Evolutionary conservation across 495 filamentous ascomycete species (phyloP).

Genomic region (Aspergillus baeticus): DNA sequence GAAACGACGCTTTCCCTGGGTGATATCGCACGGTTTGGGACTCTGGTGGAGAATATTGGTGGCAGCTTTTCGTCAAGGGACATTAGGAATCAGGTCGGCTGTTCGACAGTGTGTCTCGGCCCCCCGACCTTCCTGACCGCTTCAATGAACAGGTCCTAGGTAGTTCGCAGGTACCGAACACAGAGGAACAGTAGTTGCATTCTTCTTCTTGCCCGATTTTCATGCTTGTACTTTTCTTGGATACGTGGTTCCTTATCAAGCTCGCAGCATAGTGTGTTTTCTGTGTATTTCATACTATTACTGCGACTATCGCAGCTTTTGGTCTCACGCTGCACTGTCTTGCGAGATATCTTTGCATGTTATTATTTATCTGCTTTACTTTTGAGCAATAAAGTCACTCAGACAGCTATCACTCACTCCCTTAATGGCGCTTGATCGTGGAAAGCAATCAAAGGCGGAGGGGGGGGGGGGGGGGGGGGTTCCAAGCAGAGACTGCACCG

Average conservation of each 20-base stretch:
- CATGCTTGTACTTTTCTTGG: neutral
- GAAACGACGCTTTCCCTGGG: neutral
- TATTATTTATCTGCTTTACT: neutral
- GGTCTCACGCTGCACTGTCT: neutral
- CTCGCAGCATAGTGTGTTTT: constrained; percentile 2
- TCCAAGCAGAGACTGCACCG: neutral
- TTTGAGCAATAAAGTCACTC: neutral
- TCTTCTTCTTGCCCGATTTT: neutral
- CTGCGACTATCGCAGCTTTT: neutral
- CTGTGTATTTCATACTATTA: neutral
- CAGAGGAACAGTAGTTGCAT: neutral
- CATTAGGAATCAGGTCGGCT: neutral
- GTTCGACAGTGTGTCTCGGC: neutral
- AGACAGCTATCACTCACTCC: neutral
- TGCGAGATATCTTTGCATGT: neutral
- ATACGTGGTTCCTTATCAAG: neutral
- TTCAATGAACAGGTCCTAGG: constrained; percentile 1
- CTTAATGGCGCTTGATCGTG: neutral
- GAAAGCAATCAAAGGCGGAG: neutral
- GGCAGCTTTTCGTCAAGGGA: neutral
- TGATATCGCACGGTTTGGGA: neutral
- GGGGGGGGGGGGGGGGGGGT: no score
- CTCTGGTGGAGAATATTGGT: no score
- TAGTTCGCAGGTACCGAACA: neutral
- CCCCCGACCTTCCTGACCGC: constrained; percentile 1